Percentiles rank a stretch among this genome's conserved stretches.
Conservation (phyloP, 2,329 filamentous ascomycete genomes). For the Claviceps monticola region DNA sequence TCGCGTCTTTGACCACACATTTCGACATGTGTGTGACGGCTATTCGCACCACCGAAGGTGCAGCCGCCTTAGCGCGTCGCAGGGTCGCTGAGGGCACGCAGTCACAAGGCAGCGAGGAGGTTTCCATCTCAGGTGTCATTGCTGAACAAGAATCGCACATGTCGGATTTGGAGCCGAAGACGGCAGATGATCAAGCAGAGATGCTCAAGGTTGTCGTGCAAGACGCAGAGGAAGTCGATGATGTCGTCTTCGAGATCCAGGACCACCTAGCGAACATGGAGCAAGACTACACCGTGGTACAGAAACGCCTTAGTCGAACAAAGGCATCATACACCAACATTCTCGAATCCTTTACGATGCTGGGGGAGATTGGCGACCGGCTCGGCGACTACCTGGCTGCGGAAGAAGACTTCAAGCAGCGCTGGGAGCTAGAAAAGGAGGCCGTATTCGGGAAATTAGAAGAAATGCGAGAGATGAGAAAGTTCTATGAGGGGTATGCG, state of each 20-base stretch:
- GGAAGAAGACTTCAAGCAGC: constrained; percentile 45
- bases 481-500: constrained; percentile 81
- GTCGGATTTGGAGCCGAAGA: constrained; percentile 52
- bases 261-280: constrained; percentile 70
- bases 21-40: constrained; percentile 91
- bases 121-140: constrained; percentile 55
- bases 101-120: constrained; percentile 30
- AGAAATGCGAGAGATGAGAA: constrained; percentile 62
- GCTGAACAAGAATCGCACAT: constrained; percentile 39
- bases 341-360: constrained; percentile 46
- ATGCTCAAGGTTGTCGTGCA: constrained; percentile 70
- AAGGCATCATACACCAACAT: constrained; percentile 40
- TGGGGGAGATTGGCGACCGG: constrained; percentile 54
- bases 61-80: constrained; percentile 52
- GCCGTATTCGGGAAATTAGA: constrained; percentile 54
- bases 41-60: constrained; percentile 78
- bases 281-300: constrained; percentile 47
- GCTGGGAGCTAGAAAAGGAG: constrained; percentile 64
- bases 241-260: constrained; percentile 55
- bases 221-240: constrained; percentile 54
- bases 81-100: constrained; percentile 51
- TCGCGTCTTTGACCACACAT: constrained; percentile 71
- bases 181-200: constrained; percentile 60
- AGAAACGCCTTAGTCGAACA: constrained; percentile 42
- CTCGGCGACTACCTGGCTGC: constrained; percentile 52